A percentile compares a stretch with the other conserved stretches of the same genome.
Conservation (phyloP, 768 basidiomycete species). For the Termitomyces sp. region DNA sequence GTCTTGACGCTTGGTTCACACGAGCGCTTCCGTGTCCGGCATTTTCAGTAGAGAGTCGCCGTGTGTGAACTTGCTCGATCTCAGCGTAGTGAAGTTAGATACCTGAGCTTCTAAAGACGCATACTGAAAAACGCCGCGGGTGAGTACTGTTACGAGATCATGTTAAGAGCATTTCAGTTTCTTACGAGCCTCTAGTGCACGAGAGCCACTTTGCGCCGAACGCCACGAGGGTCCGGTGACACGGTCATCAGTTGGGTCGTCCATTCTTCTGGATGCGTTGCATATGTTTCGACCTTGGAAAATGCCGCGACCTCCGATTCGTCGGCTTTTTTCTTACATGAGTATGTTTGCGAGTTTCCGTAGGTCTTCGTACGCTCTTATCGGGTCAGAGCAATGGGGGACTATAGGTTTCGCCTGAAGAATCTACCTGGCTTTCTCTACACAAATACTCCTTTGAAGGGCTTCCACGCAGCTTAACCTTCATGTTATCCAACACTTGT, state of each 20-base stretch:
- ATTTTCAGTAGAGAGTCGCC: not conserved
- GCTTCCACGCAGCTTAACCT: not conserved
- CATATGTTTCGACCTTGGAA: constrained; percentile 5
- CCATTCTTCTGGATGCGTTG: not conserved
- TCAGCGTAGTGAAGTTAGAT: not conserved
- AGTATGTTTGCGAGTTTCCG: too few relatives aligned
- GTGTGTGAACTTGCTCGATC: not conserved
- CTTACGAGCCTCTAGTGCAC: not conserved
- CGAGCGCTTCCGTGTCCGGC: not conserved
- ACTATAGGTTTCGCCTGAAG: not conserved
- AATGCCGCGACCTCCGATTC: not conserved
- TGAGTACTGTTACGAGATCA: constrained; percentile 4
- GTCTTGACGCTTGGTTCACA: not conserved
- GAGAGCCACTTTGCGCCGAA: constrained; percentile 2
- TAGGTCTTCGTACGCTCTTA: not conserved
- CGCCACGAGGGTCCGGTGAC: constrained; percentile 1
- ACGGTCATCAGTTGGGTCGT: not conserved
- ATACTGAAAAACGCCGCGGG: constrained; percentile 9
- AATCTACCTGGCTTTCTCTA: not conserved
- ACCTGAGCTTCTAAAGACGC: not conserved
- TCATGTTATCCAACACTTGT: not conserved
- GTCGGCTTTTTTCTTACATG: not conserved
- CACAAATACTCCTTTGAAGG: not conserved
- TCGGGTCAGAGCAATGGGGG: not conserved
- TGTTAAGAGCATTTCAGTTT: not conserved